phyloP scores from a whole-genome alignment of 1,284 basidiomycete species.

The Vanrija sp. region DNA sequence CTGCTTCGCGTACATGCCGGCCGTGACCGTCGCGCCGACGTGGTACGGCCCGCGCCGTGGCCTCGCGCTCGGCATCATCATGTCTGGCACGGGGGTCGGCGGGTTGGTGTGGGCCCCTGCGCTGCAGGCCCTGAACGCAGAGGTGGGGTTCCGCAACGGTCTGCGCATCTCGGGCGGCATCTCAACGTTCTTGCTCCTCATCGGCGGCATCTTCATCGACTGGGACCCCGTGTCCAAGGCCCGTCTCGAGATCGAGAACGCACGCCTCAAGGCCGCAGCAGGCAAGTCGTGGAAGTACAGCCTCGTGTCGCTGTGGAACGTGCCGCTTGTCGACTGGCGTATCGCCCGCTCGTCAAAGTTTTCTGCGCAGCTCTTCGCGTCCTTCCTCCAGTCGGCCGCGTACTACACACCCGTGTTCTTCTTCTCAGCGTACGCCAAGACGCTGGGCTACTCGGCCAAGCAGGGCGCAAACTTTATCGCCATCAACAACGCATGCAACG shows the following conservation, averaged over 20 bases:
- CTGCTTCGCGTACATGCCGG: constrained; percentile 30
- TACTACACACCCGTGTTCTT: constrained; percentile 39
- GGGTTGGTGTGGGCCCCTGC: constrained; percentile 31
- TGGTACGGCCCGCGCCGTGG: constrained; percentile 28
- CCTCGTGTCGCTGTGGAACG: constrained; percentile 6
- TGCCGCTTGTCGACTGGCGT: constrained; percentile 30
- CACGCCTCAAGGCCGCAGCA: background rate
- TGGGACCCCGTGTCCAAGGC: constrained; percentile 27
- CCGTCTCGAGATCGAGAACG: constrained; percentile 14
- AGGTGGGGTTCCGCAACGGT: constrained; percentile 25
- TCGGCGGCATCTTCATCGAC: constrained; percentile 17
- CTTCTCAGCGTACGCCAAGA: constrained; percentile 32
- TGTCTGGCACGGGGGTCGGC: constrained; percentile 34
- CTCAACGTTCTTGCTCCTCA: constrained; percentile 11
- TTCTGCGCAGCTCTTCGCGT: constrained; percentile 20
- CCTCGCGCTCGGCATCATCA: constrained; percentile 34
- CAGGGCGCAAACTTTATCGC: constrained; percentile 32
- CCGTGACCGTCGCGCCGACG: constrained; percentile 30
- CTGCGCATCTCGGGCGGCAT: constrained; percentile 26
- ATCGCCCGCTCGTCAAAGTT: constrained; percentile 24
- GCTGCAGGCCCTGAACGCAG: constrained; percentile 21
- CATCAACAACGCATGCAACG: constrained; percentile 31
- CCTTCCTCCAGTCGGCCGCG: constrained; percentile 23
- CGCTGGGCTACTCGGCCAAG: constrained; percentile 17
- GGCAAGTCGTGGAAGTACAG: background rate